phyloP scores from a whole-genome alignment of 2,329 filamentous ascomycete species.

The Pleoardoris graminearum region DNA sequence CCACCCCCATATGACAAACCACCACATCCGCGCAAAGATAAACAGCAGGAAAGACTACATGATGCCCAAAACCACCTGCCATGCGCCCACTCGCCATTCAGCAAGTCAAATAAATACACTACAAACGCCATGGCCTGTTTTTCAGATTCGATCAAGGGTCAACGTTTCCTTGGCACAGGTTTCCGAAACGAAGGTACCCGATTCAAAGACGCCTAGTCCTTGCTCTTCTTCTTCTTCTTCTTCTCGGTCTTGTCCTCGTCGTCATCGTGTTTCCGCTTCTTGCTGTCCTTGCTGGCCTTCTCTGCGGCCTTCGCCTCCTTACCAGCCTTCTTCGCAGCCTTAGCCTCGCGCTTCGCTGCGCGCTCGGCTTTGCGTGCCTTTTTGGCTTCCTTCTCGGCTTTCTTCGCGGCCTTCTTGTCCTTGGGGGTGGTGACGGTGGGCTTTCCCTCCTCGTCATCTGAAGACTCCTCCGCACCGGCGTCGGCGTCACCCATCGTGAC shows the following conservation, averaged over 20 bases:
- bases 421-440: constrained; percentile 23
- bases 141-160: constrained; percentile 1
- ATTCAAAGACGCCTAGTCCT: constrained; percentile 32
- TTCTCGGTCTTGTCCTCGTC: constrained; percentile 63
- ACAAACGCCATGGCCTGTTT: constrained; percentile 13
- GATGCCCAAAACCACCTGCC: neutral
- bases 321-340: constrained; percentile 57
- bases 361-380: constrained; percentile 47
- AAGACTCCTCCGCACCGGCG: constrained; percentile 42
- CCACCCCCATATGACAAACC: neutral
- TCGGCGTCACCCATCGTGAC: constrained; percentile 45
- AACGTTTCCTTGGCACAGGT: neutral
- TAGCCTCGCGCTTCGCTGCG: constrained; percentile 44
- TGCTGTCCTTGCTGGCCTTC: constrained; percentile 55
- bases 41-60: constrained; percentile 8
- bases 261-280: constrained; percentile 54
- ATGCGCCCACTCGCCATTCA: constrained; percentile 12
- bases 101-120: constrained; percentile 8
- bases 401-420: constrained; percentile 47
- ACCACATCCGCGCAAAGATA: neutral
- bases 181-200: neutral
- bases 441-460: constrained; percentile 38
- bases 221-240: constrained; percentile 66
- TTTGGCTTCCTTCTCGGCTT: constrained; percentile 50
- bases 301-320: constrained; percentile 61